Base-by-base conservation (phyloP, 441 rosid species). In the Capsella rubella region DNA sequence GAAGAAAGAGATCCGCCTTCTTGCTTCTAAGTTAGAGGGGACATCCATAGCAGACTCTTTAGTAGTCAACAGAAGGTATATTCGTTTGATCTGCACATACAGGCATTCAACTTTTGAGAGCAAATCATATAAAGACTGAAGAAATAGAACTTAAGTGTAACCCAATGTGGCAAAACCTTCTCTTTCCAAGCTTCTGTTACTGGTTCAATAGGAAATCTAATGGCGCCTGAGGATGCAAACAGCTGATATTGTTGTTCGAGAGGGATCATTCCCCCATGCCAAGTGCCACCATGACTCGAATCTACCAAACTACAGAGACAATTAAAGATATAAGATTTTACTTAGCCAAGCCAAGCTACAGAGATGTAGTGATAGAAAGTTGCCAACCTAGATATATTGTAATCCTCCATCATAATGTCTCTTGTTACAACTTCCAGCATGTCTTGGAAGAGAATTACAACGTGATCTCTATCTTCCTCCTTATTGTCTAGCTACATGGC, bases 1-100 rank as follows among this genome's bases (percentile, higher is more conserved):
- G 82, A 96, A 96, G 87, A 90, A 96, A 76, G 99, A 92, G 42
- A 96, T 92, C 28, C 99, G 91, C 82, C 99, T 90, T 83, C 98
- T 84, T 68, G 99, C 99, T 84, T 96, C 99, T 64, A 96, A 76
- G 86, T 96, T 96, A 63, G 99, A 89, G 43, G 99, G 99, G 14
- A 96, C 99, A 82, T 96, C 99, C 99, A 94, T 96, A 16, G 99
- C 99, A 50, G 99, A 96, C 82, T 96, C 99, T 87, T 96, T 96
- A 8, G 98, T 90, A 64, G 95, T 96, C 67, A 96, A 95, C 84
- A 96, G 86, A 32, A 94, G 87, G 84, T 78, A 79, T 73, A 96
- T 89, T 65, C 99, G 82, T 68, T 92, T 92, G 76, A 94, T 96
- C 99, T 96, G 88, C 69, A 83, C 58, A 62, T 40, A 71, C 51